These are phyloP conservation scores for Metroxylon sagu DNA, from an alignment of 176 grass and related monocot genomes.

Conservation along the genomic window DNA sequence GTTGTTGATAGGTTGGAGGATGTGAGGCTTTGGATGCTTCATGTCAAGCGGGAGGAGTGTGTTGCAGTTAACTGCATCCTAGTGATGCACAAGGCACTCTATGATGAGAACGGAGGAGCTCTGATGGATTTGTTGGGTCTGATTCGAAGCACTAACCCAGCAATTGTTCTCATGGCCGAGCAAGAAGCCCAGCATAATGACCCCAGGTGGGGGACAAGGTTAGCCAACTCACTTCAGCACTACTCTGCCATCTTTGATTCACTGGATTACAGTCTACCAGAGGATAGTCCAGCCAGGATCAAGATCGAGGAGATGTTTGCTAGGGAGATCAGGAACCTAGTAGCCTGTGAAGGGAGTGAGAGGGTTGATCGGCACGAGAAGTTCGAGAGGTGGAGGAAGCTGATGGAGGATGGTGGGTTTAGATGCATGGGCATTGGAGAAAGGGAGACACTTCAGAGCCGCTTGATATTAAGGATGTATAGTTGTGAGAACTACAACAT, in stretches of 20 bases:
- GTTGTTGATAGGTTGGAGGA: constrained; percentile 89
- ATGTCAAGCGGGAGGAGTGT: constrained; percentile 90
- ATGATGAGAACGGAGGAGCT: constrained; percentile 41
- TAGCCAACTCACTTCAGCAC: constrained; percentile 46
- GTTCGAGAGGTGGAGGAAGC: constrained; percentile 46
- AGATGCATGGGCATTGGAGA: constrained; percentile 54
- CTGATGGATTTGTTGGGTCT: constrained; percentile 63
- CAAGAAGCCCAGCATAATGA: constrained; percentile 53
- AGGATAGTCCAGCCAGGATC: constrained; percentile 40
- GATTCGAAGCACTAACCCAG: constrained; percentile 47
- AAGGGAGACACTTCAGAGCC: constrained; percentile 67
- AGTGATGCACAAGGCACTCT: constrained; percentile 58
- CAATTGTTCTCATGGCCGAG: constrained; percentile 66
- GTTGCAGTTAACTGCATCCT: constrained; percentile 76
- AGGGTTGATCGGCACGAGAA: constrained; percentile 69
- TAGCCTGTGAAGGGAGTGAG: constrained; percentile 68
- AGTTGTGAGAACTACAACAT: constrained; percentile 48
- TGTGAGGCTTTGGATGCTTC: constrained; percentile 97
- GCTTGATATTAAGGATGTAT: constrained; percentile 79
- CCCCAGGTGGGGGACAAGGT: constrained; percentile 55
- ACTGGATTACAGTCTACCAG: constrained; percentile 32
- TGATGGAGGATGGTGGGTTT: constrained; percentile 76
- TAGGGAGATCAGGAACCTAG: constrained; percentile 69
- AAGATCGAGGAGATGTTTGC: constrained; percentile 92
- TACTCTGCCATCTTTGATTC: constrained; percentile 75